Base-by-base conservation (phyloP, 2,329 filamentous ascomycete genomes). In the Microdochium paspali region DNA sequence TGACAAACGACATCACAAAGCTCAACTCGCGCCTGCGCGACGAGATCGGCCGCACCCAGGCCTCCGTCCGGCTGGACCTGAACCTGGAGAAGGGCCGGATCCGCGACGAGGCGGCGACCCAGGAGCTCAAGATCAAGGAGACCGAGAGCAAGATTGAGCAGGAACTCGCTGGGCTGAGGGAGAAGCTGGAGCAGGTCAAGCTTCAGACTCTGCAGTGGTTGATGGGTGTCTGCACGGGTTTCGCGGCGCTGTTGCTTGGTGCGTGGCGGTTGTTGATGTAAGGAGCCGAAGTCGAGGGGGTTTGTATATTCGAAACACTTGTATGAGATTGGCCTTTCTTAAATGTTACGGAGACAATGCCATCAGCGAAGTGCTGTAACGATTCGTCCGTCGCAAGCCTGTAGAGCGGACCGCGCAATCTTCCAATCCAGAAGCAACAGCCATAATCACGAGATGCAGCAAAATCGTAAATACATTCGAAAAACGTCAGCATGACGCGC, bases 121-220 rank as follows among this genome's bases (percentile, higher is more conserved):
- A 97, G 70, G 93, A 98, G 67, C 81, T 98, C 68, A 94, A 95
- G 73, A 89, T 98, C 60, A 96, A 95, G 73, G 93, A 98, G 77
- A 97, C 93, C 12, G 93, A 98, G 72, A 95, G 90, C 49, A 84
- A 94, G 68, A 97, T 98, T 60, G 93, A 98, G 73, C 91, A 97
- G 70, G 93, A 97, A 73, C 90, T 93, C 47, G 91, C 91, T 35
- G 85, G 86, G 26, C 66, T 98, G 61, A 76, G 89, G 55, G 93
- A 97, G 73, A 85, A 94, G 69, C 76, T 98, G 44, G 93, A 98
- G 71, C 87, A 89, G 56, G 93, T 98, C 66, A 98, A 98, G 75
- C 97, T 97, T 69, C 89, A 90, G 62, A 97, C 93, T 30, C 68
- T 98, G 65, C 93, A 98, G 73, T 98, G 93, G 93, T 72, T 98